Evolutionary conservation across 768 basidiomycete genomes (phyloP), one percentile per base, ranked within the genome.

Genomic region (Xerocomus spinulosus): DNA sequence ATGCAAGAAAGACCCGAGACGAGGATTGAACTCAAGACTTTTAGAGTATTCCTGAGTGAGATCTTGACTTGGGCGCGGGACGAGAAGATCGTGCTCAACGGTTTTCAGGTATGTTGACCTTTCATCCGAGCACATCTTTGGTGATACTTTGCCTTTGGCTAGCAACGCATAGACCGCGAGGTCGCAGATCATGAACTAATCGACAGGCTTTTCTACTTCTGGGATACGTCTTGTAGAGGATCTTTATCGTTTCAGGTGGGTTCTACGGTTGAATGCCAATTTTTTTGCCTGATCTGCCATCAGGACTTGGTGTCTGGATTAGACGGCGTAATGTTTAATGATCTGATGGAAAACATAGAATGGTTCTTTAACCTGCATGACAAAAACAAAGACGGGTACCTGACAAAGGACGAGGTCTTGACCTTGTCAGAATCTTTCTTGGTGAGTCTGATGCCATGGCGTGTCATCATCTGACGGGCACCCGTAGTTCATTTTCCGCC

Each of bases 311-410:
- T 98, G 9, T 77, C 73, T 24, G 95, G 96, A 1, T 73, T 98
- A 41, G 86, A 96, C 56, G 85, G 85, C 2, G 88, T 96, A 37
- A 89, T 97, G 81, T 87, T 90, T 70, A 94, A 91, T 54, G 96
- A 97, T 66, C 70, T 99, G 55, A 97, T 98, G 96, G 90, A 93
- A 48, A 95, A 91, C 56, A 95, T 98, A 58, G 91, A 96, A 65
- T 99, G 95, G 95, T 95, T 98, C 71, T 97, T 98, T 70, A 87
- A 86, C 57, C 66, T 98, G 41, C 91, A 95, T 52, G 92, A 94
- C 69, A 94, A 94, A 69, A 88, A 99, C 67, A 92, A 92, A 57
- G 96, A 99, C 62, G 94, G 95, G 1, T 92, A 75, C 65, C 69
- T 99, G 52, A 94, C 93, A 3, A 97, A 95, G 68, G 95, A 98